These are phyloP conservation scores for Zymoseptoria brevis DNA, from an alignment of 2,329 filamentous ascomycete genomes.

Conservation along the genomic window DNA sequence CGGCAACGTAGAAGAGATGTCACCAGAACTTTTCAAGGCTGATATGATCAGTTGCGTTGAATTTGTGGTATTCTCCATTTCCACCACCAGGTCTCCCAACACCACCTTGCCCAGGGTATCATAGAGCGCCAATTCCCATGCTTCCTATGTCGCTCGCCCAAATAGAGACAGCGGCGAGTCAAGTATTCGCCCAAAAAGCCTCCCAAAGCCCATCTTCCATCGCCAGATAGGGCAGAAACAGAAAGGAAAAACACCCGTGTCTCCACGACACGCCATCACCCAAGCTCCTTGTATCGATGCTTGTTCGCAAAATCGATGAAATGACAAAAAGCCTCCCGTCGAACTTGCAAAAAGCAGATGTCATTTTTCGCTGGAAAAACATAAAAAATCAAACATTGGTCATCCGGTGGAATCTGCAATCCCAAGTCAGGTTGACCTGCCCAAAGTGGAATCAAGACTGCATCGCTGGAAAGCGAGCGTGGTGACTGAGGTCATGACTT, in stretches of 20 bases:
- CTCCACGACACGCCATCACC: background rate
- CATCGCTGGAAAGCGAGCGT: background rate
- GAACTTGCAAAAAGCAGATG: background rate
- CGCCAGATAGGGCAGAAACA: background rate
- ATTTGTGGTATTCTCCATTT: background rate
- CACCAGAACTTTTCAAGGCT: background rate
- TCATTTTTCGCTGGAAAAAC: background rate
- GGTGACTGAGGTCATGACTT: slow-evolving; percentile 12
- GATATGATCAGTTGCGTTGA: background rate
- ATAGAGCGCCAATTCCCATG: slow-evolving; percentile 22
- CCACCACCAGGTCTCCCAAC: background rate
- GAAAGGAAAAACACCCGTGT: background rate
- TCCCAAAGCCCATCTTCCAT: slow-evolving; percentile 1
- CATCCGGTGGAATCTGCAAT: background rate
- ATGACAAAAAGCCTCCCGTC: background rate
- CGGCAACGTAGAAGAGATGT: background rate
- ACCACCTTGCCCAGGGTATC: slow-evolving; percentile 16
- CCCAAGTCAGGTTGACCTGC: background rate
- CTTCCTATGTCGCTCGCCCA: background rate
- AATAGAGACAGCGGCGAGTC: background rate
- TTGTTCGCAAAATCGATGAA: background rate
- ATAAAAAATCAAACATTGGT: background rate
- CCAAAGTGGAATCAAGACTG: background rate
- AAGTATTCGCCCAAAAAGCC: slow-evolving; percentile 13
- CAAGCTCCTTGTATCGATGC: background rate